A percentile compares a stretch with the other conserved stretches of the same genome.
Conservation (phyloP, 176 grass and related monocot genomes). For the Oryza coarctata region DNA sequence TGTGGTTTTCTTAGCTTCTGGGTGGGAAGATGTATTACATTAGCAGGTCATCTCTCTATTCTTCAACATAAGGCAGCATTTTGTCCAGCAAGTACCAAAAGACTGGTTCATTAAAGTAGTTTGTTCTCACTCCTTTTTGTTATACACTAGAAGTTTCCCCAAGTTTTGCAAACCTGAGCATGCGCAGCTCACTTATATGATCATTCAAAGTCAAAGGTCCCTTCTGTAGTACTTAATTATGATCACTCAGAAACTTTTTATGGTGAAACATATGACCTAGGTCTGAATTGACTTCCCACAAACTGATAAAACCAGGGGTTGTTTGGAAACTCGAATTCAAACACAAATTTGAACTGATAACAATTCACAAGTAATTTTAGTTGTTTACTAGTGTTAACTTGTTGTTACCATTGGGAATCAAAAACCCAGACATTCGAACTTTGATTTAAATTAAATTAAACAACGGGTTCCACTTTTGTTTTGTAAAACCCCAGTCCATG, state of each 20-base stretch:
- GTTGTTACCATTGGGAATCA: background rate
- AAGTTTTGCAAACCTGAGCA: background rate
- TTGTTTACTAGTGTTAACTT: background rate
- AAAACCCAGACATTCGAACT: too few relatives aligned
- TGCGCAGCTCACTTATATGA: constrained; percentile 11
- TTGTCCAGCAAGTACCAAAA: constrained; percentile 3
- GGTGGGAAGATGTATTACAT: constrained; percentile 6
- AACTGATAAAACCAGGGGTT: background rate
- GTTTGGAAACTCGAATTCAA: background rate
- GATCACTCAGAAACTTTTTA: background rate
- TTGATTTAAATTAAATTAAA: background rate
- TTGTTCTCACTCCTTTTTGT: background rate
- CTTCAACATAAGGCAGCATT: background rate
- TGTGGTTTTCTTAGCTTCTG: constrained; percentile 9
- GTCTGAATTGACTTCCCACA: background rate
- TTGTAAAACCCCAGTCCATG: background rate
- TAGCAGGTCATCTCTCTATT: background rate
- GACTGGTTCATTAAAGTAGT: background rate
- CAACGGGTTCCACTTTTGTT: background rate
- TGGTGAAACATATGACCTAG: background rate
- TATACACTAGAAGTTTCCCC: background rate
- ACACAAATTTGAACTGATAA: background rate
- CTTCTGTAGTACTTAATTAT: background rate
- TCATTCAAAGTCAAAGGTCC: background rate
- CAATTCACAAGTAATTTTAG: background rate